A percentile compares a stretch with the other conserved stretches of the same genome.
phyloP scores from a whole-genome alignment of 495 filamentous ascomycete genomes.

The Friedmanniomyces endolithicus region DNA sequence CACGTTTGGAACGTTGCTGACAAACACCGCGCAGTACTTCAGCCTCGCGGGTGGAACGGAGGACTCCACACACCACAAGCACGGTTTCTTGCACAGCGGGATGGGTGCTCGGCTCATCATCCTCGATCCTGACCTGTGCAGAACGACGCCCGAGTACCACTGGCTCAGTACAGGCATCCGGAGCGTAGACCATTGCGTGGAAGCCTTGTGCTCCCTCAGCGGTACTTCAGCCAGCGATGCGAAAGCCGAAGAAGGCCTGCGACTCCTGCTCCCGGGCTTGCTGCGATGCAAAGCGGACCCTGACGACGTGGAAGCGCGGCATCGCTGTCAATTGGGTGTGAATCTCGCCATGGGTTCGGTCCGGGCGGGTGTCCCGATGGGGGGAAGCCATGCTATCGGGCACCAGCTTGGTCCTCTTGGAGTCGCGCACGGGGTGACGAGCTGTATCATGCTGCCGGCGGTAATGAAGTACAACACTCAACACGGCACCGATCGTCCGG shows the following conservation, averaged over 20 bases:
- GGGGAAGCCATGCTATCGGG: conserved; percentile 52
- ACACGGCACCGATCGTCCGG: conserved; percentile 1
- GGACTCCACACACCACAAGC: conserved; percentile 41
- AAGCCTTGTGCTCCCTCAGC: conserved; percentile 40
- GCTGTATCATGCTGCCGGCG: conserved; percentile 48
- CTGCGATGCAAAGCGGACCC: conserved; percentile 37
- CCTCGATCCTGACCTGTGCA: conserved; percentile 43
- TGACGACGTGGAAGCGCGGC: conserved; percentile 37
- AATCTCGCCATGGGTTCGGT: conserved; percentile 44
- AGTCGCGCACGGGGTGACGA: conserved; percentile 54
- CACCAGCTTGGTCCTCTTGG: conserved; percentile 55
- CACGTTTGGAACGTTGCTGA: neutral
- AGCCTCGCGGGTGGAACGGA: conserved; percentile 46
- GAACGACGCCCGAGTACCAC: conserved; percentile 43
- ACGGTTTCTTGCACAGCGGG: conserved; percentile 37
- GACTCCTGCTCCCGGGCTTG: conserved; percentile 39
- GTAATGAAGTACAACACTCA: conserved; percentile 49
- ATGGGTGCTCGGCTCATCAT: conserved; percentile 44
- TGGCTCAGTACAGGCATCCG: conserved; percentile 53
- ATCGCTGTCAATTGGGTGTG: conserved; percentile 42
- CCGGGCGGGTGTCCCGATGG: conserved; percentile 38
- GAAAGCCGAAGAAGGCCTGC: conserved; percentile 35
- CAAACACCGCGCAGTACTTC: conserved; percentile 35
- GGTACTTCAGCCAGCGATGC: conserved; percentile 33
- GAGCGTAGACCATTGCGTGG: conserved; percentile 53